phyloP scores from a whole-genome alignment of 371 early-diverging fungal species.

The Lichtheimia hyalospora region DNA sequence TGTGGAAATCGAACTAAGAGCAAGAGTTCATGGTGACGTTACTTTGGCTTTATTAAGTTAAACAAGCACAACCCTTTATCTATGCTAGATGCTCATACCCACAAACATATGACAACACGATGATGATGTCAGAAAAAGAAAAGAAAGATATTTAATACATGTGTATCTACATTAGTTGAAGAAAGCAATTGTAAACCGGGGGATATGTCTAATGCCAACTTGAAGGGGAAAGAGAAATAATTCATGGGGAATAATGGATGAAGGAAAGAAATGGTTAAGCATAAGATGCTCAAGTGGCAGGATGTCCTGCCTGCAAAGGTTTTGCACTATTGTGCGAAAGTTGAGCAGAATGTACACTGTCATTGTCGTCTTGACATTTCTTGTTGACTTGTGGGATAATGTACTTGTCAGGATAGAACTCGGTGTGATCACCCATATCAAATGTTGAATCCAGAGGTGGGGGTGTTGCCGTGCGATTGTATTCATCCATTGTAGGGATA shows the following conservation, averaged over 20 bases:
- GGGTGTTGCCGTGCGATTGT: not conserved
- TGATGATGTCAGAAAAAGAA: too few relatives aligned
- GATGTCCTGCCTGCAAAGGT: slow-evolving; percentile 9
- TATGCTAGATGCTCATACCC: too few relatives aligned
- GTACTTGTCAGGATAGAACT: slow-evolving; percentile 8
- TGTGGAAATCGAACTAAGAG: not conserved
- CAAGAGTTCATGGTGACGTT: slow-evolving; percentile 13
- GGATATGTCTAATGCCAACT: too few relatives aligned
- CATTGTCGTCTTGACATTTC: slow-evolving; percentile 2
- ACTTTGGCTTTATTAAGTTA: slow-evolving; percentile 5
- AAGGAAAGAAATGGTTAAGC: too few relatives aligned
- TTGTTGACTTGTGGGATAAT: slow-evolving; percentile 2
- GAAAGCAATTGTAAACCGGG: too few relatives aligned
- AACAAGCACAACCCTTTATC: not conserved
- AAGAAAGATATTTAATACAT: too few relatives aligned
- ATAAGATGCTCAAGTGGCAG: too few relatives aligned
- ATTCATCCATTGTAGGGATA: slow-evolving; percentile 2
- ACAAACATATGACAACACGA: too few relatives aligned
- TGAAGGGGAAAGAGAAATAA: too few relatives aligned
- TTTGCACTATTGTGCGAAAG: slow-evolving; percentile 16
- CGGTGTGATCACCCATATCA: slow-evolving; percentile 8
- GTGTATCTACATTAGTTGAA: too few relatives aligned
- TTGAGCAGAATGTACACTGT: slow-evolving; percentile 12
- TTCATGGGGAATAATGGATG: too few relatives aligned
- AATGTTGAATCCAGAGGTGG: not conserved